phyloP scores from a whole-genome alignment of 1,284 basidiomycete species.

The Microbotryum lychnidis-dioicae region DNA sequence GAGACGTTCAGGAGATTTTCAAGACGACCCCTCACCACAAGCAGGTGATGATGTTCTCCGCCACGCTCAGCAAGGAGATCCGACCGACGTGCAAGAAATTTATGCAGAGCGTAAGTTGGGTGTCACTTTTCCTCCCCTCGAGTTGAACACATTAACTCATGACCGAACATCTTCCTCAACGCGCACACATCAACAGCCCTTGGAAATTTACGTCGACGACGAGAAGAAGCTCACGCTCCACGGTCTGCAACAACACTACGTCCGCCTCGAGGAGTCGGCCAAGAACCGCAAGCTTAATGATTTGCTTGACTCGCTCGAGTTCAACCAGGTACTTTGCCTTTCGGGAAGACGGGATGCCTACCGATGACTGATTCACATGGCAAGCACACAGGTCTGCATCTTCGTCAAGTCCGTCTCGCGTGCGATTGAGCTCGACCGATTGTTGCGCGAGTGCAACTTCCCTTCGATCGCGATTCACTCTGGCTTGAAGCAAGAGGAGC shows the following conservation, averaged over 20 bases:
- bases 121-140: not conserved
- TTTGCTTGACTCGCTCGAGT: constrained; percentile 89
- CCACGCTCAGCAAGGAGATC: constrained; percentile 95
- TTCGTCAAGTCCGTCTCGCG: constrained; percentile 97
- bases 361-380: not conserved
- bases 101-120: constrained; percentile 83
- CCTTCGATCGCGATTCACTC: constrained; percentile 97
- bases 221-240: constrained; percentile 98
- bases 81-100: constrained; percentile 98
- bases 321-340: constrained; percentile 73
- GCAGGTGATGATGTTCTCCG: constrained; percentile 99
- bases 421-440: constrained; percentile 91
- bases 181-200: constrained; percentile 54
- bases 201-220: constrained; percentile 99
- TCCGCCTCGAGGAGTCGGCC: constrained; percentile 85
- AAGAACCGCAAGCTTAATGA: constrained; percentile 99
- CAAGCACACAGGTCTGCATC: constrained; percentile 72
- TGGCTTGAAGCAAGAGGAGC: constrained; percentile 86
- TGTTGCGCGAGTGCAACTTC: constrained; percentile 96
- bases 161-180: not conserved
- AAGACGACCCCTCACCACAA: constrained; percentile 99
- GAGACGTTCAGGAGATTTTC: constrained; percentile 99
- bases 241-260: constrained; percentile 97
- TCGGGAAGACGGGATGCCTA: not conserved
- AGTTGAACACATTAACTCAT: not conserved